Conservation (phyloP, 2,329 filamentous ascomycete genomes). For the Colletotrichum siamense region DNA sequence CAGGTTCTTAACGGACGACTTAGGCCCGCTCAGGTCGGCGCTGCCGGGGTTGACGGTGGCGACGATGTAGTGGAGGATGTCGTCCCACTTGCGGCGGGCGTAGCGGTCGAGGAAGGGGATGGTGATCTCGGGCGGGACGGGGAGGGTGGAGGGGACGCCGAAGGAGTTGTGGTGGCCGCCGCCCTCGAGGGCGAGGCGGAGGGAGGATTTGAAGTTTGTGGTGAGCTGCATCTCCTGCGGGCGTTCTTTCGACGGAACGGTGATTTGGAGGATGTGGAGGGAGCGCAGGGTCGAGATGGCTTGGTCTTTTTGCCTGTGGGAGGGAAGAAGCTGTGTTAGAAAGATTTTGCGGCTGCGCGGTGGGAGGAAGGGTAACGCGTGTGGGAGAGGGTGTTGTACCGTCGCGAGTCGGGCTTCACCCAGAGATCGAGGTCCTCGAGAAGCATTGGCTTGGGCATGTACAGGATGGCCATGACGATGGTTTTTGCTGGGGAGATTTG, state of each 20-base stretch:
- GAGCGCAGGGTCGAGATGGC: constrained; percentile 81
- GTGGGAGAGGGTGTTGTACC: constrained; percentile 24
- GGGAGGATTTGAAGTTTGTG: constrained; percentile 80
- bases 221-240: constrained; percentile 78
- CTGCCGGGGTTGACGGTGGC: constrained; percentile 65
- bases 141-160: constrained; percentile 78
- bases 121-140: constrained; percentile 68
- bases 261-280: constrained; percentile 83
- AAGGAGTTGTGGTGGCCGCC: constrained; percentile 88
- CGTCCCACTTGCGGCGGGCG: constrained; percentile 91
- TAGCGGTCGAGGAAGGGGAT: constrained; percentile 81
- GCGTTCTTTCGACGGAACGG: constrained; percentile 63
- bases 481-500: constrained; percentile 73
- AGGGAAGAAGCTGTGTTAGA: constrained; percentile 7
- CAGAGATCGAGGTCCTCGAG: constrained; percentile 84
- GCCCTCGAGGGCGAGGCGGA: constrained; percentile 87
- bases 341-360: not conserved
- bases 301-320: constrained; percentile 76
- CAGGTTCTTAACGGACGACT: constrained; percentile 82
- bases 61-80: constrained; percentile 94
- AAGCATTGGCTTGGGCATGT: constrained; percentile 81
- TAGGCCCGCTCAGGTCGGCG: constrained; percentile 56
- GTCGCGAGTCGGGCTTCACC: constrained; percentile 71
- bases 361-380: not conserved
- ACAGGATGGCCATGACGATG: constrained; percentile 94